phyloP scores from a whole-genome alignment of 176 grass and related monocot genomes.

The Oryza coarctata region DNA sequence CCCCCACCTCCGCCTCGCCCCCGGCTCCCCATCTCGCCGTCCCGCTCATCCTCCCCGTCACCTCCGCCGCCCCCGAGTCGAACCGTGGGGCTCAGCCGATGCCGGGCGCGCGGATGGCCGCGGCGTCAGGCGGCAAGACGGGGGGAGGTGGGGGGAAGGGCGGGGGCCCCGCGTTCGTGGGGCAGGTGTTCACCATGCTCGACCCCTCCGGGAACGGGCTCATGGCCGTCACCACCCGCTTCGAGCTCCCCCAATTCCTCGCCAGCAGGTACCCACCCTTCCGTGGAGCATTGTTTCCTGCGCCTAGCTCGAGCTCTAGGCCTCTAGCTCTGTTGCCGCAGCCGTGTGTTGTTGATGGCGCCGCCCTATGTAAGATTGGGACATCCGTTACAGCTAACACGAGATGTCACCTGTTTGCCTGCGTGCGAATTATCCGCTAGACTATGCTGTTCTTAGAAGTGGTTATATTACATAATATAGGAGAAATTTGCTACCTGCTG shows the following conservation, averaged over 20 bases:
- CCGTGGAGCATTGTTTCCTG: background rate
- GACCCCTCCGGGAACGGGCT: slow-evolving; percentile 96
- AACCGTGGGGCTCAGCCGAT: background rate
- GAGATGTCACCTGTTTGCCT: background rate
- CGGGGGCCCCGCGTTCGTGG: slow-evolving; percentile 75
- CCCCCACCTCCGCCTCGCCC: background rate
- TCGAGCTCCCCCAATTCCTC: slow-evolving; percentile 77
- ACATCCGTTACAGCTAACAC: background rate
- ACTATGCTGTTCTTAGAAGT: background rate
- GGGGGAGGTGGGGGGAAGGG: slow-evolving; percentile 18
- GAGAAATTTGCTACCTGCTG: background rate
- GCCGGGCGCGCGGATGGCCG: background rate
- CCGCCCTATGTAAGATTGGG: background rate
- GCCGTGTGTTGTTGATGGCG: background rate
- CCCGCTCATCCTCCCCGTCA: slow-evolving; percentile 11
- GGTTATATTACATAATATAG: background rate
- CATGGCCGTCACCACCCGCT: slow-evolving; percentile 82
- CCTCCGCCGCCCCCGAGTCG: background rate
- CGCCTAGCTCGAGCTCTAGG: no score
- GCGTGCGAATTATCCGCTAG: background rate
- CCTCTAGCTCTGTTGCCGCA: background rate
- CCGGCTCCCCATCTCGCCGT: background rate
- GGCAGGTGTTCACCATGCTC: slow-evolving; percentile 93
- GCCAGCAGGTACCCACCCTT: slow-evolving; percentile 48
- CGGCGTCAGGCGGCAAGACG: background rate